These are phyloP conservation scores for Macrotyloma uniflorum DNA, from an alignment of 306 rosid genomes.

Conservation along the genomic window DNA sequence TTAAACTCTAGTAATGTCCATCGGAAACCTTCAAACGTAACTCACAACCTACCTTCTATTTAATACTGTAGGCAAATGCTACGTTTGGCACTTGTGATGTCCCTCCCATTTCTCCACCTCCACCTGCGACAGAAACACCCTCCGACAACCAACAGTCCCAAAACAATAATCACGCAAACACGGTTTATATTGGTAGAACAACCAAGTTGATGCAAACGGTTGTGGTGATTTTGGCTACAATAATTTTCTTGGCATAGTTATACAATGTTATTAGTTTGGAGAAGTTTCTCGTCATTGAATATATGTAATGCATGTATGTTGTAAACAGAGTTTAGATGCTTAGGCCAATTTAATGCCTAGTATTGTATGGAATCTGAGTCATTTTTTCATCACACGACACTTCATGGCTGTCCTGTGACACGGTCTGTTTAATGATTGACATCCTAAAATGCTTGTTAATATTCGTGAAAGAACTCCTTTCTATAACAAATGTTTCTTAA, in stretches of 20 bases:
- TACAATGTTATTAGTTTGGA: conserved; percentile 40
- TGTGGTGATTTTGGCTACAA: conserved; percentile 48
- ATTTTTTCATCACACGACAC: conserved; percentile 31
- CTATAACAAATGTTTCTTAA: neutral
- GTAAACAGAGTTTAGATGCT: conserved; percentile 35
- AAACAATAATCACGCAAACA: conserved; percentile 26
- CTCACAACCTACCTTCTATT: neutral
- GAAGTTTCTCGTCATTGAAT: conserved; percentile 36
- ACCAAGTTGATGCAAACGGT: conserved; percentile 45
- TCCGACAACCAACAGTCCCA: conserved; percentile 16
- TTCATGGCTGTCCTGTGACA: conserved; percentile 9
- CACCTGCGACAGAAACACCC: conserved; percentile 61
- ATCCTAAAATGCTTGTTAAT: neutral
- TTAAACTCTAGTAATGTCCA: neutral
- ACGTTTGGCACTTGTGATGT: conserved; percentile 73
- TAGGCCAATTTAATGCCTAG: conserved; percentile 36
- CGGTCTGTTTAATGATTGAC: conserved; percentile 27
- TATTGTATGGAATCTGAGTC: conserved; percentile 39
- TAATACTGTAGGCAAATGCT: conserved; percentile 55
- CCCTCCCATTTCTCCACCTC: conserved; percentile 88
- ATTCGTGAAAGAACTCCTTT: neutral
- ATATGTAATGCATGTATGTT: conserved; percentile 29
- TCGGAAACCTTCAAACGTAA: neutral
- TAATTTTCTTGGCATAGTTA: conserved; percentile 40
- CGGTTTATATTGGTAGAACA: conserved; percentile 43